Base-by-base conservation (phyloP, 164 flowering plant species). In the Berberis thunbergii region DNA sequence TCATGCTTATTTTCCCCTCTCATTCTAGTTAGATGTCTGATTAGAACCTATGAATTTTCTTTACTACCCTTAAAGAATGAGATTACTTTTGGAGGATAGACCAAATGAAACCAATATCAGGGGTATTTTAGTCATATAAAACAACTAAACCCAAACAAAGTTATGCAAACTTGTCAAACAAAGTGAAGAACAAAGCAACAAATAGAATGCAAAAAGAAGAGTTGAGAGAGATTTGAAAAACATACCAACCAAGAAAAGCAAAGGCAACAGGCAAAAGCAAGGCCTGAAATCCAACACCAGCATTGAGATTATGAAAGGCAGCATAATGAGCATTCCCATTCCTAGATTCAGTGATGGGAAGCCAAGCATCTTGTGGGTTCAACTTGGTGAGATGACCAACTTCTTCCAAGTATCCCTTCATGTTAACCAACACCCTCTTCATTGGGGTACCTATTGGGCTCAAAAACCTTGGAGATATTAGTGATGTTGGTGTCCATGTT, bases 271-370 rank as follows among this genome's bases (percentile, higher is more conserved):
- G 99, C 61, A 94, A 65, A 45, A 94, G 67, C n/a, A 94, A 85
- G 13, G 97, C 96, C 63, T 91, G 99, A 66, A 91, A 94, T 1
- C 99, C 99, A 64, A 94, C 75, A 46, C 99, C 99, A 52, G 97
- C 96, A 70, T 89, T 91, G 59, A 94, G 87, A 62, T 89, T 94
- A 62, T 94, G 99, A 72, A 94, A 94, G 57, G 99, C 99, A 50
- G 99, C 93, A 73, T 94, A 94, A 64, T 94, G 96, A 40, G 99
- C 95, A 61, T 94, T 94, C 13, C 99, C 99, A 62, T 94, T 94
- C 44, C 99, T 79, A 4, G 96, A 91, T 73, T 94, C 99, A 2
- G 99, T 94, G 61, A 94, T 91, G 57, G 96, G 97, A 13, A 94
- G 87, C 99, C 97, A 94, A 2, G 99, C 96, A 59, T 94, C 99